Conservation (phyloP, 257 asterid genomes). For the Buddleja alternifolia region DNA sequence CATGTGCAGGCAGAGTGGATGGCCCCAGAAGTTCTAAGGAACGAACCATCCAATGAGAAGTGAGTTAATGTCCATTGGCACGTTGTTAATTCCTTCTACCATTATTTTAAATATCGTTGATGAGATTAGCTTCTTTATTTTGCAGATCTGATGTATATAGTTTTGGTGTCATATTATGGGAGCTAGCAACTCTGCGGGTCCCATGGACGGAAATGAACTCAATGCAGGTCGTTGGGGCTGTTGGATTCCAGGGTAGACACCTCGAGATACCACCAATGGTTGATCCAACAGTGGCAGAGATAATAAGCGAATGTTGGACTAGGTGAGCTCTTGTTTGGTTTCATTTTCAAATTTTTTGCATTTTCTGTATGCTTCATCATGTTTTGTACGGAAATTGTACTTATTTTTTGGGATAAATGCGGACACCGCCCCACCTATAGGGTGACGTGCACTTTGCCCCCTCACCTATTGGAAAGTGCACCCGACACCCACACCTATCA, state of each 20-base stretch:
- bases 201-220: constrained; percentile 98
- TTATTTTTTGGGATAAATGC: too few species aligned
- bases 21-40: constrained; percentile 97
- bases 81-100: neutral
- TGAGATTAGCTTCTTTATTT: constrained; percentile 13
- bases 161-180: constrained; percentile 96
- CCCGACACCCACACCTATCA: too few species aligned
- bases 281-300: constrained; percentile 79
- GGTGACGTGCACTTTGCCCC: too few species aligned
- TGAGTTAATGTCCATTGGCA: constrained; percentile 44
- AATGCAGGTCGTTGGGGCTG: constrained; percentile 99
- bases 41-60: constrained; percentile 96
- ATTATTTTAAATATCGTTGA: constrained; percentile 16
- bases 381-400: too few species aligned
- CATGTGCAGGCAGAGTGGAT: constrained; percentile 95
- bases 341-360: too few species aligned
- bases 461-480: too few species aligned
- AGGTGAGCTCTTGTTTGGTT: constrained; percentile 43
- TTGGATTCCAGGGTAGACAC: constrained; percentile 88
- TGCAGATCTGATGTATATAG: constrained; percentile 96
- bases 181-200: constrained; percentile 82
- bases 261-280: constrained; percentile 72
- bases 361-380: too few species aligned
- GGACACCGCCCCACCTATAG: too few species aligned
- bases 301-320: constrained; percentile 82